Conservation (phyloP, 2,329 filamentous ascomycete species). For the Atkinsonella hypoxylon region DNA sequence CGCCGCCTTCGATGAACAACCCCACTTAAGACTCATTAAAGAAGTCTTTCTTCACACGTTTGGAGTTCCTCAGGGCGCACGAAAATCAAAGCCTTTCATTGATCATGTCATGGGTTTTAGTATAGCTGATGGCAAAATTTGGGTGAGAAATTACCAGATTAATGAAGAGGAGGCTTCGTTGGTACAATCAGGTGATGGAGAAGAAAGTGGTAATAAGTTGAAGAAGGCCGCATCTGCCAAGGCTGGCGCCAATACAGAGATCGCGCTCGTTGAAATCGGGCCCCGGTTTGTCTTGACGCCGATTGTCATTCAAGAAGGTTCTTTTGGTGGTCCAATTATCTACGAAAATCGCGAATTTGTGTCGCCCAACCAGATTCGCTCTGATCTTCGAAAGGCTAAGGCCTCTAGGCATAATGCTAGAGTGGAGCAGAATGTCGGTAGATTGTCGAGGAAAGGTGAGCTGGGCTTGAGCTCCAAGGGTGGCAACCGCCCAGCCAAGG, state of each 20-base stretch:
- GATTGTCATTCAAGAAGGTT: constrained; percentile 89
- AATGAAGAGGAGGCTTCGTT: constrained; percentile 62
- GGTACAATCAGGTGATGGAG: constrained; percentile 26
- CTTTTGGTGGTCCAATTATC: constrained; percentile 90
- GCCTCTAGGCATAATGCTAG: constrained; percentile 67
- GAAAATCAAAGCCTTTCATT: constrained; percentile 89
- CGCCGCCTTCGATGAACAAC: constrained; percentile 67
- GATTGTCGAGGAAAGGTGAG: constrained; percentile 60
- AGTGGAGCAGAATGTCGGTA: constrained; percentile 61
- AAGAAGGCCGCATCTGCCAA: constrained; percentile 22
- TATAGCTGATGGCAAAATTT: constrained; percentile 84
- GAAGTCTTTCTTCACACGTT: constrained; percentile 86
- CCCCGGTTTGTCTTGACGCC: constrained; percentile 87
- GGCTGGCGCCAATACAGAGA: constrained; percentile 52
- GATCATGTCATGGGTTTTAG: constrained; percentile 93
- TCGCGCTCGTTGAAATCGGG: constrained; percentile 84
- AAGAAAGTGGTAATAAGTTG: constrained; percentile 29
- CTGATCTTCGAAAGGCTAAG: constrained; percentile 66
- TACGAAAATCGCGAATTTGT: constrained; percentile 98
- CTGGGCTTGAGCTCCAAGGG: constrained; percentile 62
- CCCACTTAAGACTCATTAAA: constrained; percentile 72
- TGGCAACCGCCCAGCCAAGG: constrained; percentile 47
- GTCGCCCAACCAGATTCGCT: constrained; percentile 84
- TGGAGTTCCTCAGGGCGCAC: constrained; percentile 76
- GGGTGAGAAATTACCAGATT: constrained; percentile 92